phyloP scores from a whole-genome alignment of 1,139 yeast genomes.

The Yamadazyma dushanensis region DNA sequence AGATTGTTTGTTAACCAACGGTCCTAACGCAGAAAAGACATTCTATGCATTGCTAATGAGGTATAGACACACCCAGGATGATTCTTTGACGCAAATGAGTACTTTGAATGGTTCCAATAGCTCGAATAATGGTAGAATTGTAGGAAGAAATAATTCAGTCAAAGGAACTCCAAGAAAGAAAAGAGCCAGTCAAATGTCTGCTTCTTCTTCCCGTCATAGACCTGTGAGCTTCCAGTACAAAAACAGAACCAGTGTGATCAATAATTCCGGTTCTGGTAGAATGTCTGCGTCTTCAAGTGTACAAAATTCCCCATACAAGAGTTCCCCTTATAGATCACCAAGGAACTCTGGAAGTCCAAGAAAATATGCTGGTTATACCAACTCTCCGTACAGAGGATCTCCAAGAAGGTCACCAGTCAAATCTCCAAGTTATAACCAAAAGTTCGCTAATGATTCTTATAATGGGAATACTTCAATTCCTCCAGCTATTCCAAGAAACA shows the following conservation, averaged over 20 bases:
- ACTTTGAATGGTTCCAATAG: slow-evolving; percentile 18
- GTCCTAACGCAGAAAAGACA: slow-evolving; percentile 71
- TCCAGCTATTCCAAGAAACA: slow-evolving; percentile 45
- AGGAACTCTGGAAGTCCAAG: slow-evolving; percentile 22
- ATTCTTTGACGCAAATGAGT: slow-evolving; percentile 19
- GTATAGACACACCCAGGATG: slow-evolving; percentile 52
- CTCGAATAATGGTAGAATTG: slow-evolving; percentile 21
- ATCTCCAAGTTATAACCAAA: slow-evolving; percentile 11
- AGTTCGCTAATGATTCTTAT: slow-evolving; percentile 9
- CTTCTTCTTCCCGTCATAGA: slow-evolving; percentile 53
- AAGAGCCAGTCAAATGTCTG: slow-evolving; percentile 53
- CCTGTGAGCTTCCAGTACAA: slow-evolving; percentile 56
- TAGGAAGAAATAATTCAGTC: slow-evolving; percentile 16
- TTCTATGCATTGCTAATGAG: slow-evolving; percentile 66
- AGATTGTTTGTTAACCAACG: slow-evolving; percentile 51
- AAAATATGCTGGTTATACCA: slow-evolving; percentile 9
- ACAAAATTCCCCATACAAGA: slow-evolving; percentile 31
- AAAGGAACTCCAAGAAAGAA: slow-evolving; percentile 35
- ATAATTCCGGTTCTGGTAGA: slow-evolving; percentile 23
- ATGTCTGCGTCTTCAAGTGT: slow-evolving; percentile 35
- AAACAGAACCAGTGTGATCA: slow-evolving; percentile 27
- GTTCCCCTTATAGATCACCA: slow-evolving; percentile 26
- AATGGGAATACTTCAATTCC: slow-evolving; percentile 12
- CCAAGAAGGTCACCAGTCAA: slow-evolving; percentile 24
- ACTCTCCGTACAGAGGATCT: slow-evolving; percentile 22